Percentiles rank a stretch among this genome's conserved stretches.
Evolutionary conservation across 2,329 filamentous ascomycete genomes (phyloP).

Genomic region (Arachnopeziza araneosa): DNA sequence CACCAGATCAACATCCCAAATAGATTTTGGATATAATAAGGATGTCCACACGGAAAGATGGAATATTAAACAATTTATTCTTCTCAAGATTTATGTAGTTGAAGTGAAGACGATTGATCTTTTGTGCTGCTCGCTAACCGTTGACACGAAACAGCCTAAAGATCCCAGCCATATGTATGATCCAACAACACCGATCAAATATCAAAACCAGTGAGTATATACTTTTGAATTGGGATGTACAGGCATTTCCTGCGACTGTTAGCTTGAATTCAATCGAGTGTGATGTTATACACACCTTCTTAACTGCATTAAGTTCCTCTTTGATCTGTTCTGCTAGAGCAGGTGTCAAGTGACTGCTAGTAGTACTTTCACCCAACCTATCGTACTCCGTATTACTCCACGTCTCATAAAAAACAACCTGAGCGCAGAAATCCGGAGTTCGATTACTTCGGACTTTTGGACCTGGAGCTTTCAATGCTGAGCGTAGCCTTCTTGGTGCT

Average conservation of each 20-base stretch:
- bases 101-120: too few relatives aligned
- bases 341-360: neutral
- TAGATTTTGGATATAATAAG: neutral
- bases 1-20: neutral
- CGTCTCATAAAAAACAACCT: neutral
- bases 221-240: neutral
- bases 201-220: neutral
- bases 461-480: neutral
- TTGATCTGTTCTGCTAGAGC: neutral
- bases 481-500: neutral
- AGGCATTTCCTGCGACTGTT: neutral
- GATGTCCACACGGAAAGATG: too few relatives aligned
- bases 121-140: too few relatives aligned
- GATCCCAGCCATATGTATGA: neutral
- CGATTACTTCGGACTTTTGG: neutral
- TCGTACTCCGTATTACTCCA: neutral
- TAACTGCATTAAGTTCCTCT: neutral
- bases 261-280: neutral
- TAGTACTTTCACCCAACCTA: neutral
- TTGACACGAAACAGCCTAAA: too few relatives aligned
- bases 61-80: too few relatives aligned
- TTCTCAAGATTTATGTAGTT: too few relatives aligned
- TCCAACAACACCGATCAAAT: neutral
- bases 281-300: neutral
- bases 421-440: neutral